phyloP scores from a whole-genome alignment of 2,329 filamentous ascomycete genomes.

The Claviceps africana region DNA sequence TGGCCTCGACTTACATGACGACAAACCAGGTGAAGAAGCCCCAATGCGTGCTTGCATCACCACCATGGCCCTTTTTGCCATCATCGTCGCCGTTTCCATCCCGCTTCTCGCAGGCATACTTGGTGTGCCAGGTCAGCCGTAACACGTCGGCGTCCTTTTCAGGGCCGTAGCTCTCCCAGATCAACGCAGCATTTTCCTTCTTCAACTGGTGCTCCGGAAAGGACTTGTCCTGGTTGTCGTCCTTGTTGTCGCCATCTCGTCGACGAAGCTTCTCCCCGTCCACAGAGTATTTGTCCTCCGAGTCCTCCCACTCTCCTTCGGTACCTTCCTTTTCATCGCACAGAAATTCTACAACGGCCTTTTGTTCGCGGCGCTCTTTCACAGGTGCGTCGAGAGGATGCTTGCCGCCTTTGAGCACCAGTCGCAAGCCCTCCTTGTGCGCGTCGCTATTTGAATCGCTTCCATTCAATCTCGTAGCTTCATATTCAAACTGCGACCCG shows the following conservation, averaged over 20 bases:
- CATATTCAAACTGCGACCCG: conserved; percentile 48
- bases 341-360: conserved; percentile 70
- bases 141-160: conserved; percentile 48
- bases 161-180: conserved; percentile 59
- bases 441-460: conserved; percentile 50
- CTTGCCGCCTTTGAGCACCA: conserved; percentile 51
- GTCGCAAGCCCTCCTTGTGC: conserved; percentile 55
- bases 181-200: conserved; percentile 48
- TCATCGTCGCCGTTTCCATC: conserved; percentile 26
- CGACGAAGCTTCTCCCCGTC: neutral
- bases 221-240: conserved; percentile 24
- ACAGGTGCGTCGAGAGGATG: conserved; percentile 35
- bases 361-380: conserved; percentile 45
- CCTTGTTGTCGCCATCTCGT: conserved; percentile 10
- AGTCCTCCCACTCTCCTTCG: conserved; percentile 50
- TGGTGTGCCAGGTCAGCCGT: conserved; percentile 72
- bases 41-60: conserved; percentile 49
- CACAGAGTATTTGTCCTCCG: conserved; percentile 24
- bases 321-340: conserved; percentile 64
- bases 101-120: conserved; percentile 61
- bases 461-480: conserved; percentile 50
- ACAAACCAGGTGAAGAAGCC: conserved; percentile 97
- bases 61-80: conserved; percentile 26
- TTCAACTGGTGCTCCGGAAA: conserved; percentile 37
- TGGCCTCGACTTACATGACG: conserved; percentile 55